These are phyloP conservation scores for Lobosporangium transversale DNA, from an alignment of 192 early-diverging fungal genomes.

Conservation along the genomic window DNA sequence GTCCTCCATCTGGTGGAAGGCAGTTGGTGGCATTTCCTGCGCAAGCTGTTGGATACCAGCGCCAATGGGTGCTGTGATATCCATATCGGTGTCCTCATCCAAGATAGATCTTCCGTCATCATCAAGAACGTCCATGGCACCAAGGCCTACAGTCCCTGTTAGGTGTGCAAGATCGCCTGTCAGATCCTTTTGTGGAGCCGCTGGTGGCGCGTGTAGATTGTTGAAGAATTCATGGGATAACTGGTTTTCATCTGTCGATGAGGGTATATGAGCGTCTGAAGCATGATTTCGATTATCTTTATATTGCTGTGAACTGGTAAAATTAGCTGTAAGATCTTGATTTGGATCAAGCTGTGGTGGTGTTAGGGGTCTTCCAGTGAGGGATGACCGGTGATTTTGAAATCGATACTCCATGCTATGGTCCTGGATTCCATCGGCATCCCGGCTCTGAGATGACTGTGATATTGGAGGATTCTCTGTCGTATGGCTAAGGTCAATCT, in stretches of 20 bases:
- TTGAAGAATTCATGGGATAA: neutral
- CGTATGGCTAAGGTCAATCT: conserved; percentile 1
- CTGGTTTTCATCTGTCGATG: neutral
- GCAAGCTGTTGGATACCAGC: conserved; percentile 32
- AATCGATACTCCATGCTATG: conserved; percentile 25
- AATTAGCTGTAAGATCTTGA: neutral
- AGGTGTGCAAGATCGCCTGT: neutral
- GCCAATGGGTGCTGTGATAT: conserved; percentile 47
- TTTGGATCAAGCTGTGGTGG: neutral
- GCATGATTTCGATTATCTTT: neutral
- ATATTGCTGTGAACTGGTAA: neutral
- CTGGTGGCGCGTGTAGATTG: too few species aligned
- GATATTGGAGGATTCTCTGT: neutral
- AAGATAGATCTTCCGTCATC: neutral
- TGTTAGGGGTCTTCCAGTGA: conserved; percentile 7
- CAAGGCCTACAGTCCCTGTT: neutral
- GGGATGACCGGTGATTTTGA: conserved; percentile 29
- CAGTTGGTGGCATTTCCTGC: conserved; percentile 31
- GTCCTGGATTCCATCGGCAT: conserved; percentile 25
- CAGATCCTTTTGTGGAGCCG: neutral
- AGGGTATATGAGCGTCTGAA: neutral
- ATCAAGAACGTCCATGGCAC: neutral
- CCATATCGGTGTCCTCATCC: conserved; percentile 42
- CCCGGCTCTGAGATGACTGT: neutral
- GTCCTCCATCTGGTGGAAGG: conserved; percentile 24